phyloP scores from a whole-genome alignment of 495 filamentous ascomycete genomes.

The Aspergillus biplanus region DNA sequence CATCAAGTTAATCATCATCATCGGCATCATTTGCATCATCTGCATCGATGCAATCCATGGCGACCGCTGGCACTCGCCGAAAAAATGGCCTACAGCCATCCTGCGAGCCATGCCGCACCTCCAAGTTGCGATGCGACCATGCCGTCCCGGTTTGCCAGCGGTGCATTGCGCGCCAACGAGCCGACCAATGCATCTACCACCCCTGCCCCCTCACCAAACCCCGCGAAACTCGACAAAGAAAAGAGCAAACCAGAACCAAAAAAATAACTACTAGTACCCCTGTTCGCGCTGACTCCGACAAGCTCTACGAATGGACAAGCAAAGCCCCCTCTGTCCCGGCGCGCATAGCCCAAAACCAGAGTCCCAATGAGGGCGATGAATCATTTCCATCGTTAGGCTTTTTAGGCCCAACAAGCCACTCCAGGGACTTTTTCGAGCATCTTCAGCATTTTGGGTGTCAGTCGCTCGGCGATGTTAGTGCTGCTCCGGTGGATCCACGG shows the following conservation, averaged over 20 bases:
- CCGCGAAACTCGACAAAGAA: not conserved
- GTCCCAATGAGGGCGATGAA: not conserved
- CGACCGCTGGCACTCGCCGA: constrained; percentile 26
- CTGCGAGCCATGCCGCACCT: constrained; percentile 53
- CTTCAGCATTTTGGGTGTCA: not conserved
- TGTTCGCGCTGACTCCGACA: not conserved
- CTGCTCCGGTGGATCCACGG: constrained; percentile 18
- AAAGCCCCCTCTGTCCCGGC: not conserved
- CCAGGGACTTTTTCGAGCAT: not conserved
- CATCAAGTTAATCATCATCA: no score
- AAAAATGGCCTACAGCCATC: constrained; percentile 48
- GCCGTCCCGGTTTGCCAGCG: constrained; percentile 24
- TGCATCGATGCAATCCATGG: no score
- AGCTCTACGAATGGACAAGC: not conserved
- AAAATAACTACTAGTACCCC: not conserved
- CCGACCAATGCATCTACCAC: constrained; percentile 26
- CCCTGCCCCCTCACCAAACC: constrained; percentile 41
- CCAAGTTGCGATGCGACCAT: constrained; percentile 54
- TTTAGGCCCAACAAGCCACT: not conserved
- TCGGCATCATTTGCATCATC: no score
- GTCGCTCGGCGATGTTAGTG: not conserved
- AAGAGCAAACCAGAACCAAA: not conserved
- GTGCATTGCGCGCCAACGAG: constrained; percentile 2
- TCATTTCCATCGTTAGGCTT: not conserved
- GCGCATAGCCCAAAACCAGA: not conserved